These are phyloP conservation scores for Aspergillus tamarii DNA, from an alignment of 2,329 filamentous ascomycete genomes.

Conservation along the genomic window DNA sequence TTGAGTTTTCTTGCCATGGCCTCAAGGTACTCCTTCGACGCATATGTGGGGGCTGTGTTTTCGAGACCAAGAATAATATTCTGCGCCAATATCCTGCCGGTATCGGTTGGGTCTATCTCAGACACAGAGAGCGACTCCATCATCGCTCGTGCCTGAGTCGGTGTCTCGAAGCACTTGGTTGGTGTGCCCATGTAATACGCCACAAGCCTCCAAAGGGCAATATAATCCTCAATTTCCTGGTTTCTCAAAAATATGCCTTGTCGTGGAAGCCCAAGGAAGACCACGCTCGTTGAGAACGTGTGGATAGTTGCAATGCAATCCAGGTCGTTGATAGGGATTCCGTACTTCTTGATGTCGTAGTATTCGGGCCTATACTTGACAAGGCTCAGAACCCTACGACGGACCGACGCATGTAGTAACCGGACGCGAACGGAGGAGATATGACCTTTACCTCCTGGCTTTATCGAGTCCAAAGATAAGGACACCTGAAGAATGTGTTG, in stretches of 20 bases:
- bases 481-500: constrained; percentile 77
- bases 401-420: constrained; percentile 69
- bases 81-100: constrained; percentile 67
- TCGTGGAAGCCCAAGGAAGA: constrained; percentile 70
- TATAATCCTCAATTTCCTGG: constrained; percentile 69
- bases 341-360: constrained; percentile 61
- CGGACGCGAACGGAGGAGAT: constrained; percentile 68
- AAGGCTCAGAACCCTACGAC: constrained; percentile 66
- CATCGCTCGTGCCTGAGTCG: constrained; percentile 59
- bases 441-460: constrained; percentile 69
- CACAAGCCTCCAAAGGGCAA: constrained; percentile 76
- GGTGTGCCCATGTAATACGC: constrained; percentile 73
- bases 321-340: constrained; percentile 74
- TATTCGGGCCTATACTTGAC: constrained; percentile 61
- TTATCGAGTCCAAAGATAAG: constrained; percentile 64
- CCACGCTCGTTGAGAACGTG: constrained; percentile 68
- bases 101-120: constrained; percentile 68
- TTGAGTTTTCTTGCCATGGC: constrained; percentile 73
- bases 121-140: constrained; percentile 70
- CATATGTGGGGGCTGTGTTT: constrained; percentile 65
- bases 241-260: constrained; percentile 69
- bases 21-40: constrained; percentile 67
- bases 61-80: constrained; percentile 75
- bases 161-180: constrained; percentile 61
- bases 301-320: constrained; percentile 73